Evolutionary conservation across 2,329 filamentous ascomycete genomes (phyloP).

Genomic region (Ramularia collo-cygni): DNA sequence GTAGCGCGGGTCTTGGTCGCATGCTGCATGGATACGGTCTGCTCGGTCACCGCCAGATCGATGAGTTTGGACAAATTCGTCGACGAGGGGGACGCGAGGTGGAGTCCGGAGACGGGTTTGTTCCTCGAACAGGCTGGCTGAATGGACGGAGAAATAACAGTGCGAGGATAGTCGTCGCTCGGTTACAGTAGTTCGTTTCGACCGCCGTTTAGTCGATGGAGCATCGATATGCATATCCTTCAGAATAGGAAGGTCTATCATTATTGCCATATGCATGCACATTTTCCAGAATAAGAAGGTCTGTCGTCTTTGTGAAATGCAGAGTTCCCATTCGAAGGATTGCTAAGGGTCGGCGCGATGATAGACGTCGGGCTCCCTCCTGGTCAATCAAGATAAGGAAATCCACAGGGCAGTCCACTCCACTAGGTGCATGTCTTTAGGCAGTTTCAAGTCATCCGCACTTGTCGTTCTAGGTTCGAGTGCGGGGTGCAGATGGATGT

Average conservation of each 20-base stretch:
- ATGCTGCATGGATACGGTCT: background rate
- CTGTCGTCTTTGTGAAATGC: background rate
- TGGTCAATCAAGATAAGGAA: background rate
- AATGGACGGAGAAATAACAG: background rate
- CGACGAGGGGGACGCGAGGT: background rate
- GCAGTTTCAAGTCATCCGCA: background rate
- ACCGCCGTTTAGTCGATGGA: background rate
- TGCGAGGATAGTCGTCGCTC: background rate
- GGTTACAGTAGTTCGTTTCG: background rate
- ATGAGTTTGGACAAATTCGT: background rate
- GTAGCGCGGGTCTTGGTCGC: background rate
- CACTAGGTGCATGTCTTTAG: background rate
- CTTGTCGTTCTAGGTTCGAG: background rate
- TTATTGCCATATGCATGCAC: too few species aligned
- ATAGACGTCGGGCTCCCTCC: background rate
- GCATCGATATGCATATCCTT: too few species aligned
- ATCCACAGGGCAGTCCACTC: background rate
- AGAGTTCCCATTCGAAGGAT: background rate
- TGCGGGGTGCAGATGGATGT: conserved; percentile 1
- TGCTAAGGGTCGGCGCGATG: background rate
- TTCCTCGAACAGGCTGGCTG: background rate
- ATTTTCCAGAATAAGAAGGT: conserved; percentile 1
- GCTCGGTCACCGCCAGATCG: background rate
- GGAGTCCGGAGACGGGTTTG: background rate
- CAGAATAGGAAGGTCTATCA: too few species aligned